phyloP scores from a whole-genome alignment of 768 basidiomycete species.

The Arthromyces matolae region DNA sequence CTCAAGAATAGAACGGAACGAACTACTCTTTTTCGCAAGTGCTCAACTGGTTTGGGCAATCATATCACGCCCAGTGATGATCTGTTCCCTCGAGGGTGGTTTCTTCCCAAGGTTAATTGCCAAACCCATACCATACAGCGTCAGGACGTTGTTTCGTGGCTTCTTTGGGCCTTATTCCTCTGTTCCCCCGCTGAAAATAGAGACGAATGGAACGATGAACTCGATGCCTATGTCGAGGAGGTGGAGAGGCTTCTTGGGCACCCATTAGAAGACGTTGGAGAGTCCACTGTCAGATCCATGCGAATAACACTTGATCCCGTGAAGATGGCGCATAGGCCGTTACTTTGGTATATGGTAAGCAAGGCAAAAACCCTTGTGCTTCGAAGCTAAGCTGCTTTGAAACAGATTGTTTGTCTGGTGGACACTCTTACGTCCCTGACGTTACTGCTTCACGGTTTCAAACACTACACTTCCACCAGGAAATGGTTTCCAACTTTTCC shows the following conservation, averaged over 20 bases:
- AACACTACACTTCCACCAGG: slow-evolving; percentile 42
- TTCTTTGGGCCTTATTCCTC: slow-evolving; percentile 63
- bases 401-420: slow-evolving; percentile 49
- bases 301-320: slow-evolving; percentile 56
- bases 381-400: background rate
- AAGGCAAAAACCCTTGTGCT: slow-evolving; percentile 19
- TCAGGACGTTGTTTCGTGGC: slow-evolving; percentile 55
- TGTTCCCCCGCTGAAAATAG: slow-evolving; percentile 26
- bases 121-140: slow-evolving; percentile 27
- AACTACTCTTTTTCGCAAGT: slow-evolving; percentile 45
- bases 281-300: slow-evolving; percentile 39
- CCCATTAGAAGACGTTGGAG: slow-evolving; percentile 38
- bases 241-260: slow-evolving; percentile 40
- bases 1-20: slow-evolving; percentile 39
- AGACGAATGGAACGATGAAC: slow-evolving; percentile 45
- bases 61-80: slow-evolving; percentile 19
- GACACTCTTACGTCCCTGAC: slow-evolving; percentile 42
- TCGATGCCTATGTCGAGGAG: slow-evolving; percentile 40
- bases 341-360: slow-evolving; percentile 63
- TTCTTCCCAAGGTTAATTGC: slow-evolving; percentile 29
- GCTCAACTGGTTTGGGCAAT: slow-evolving; percentile 26
- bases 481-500: slow-evolving; percentile 46
- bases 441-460: slow-evolving; percentile 45
- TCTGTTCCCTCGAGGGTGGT: slow-evolving; percentile 49
- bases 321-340: slow-evolving; percentile 48